Evolutionary conservation across 352 stramenopile genomes (phyloP).

Genomic region (Thraustotheca clavata): DNA sequence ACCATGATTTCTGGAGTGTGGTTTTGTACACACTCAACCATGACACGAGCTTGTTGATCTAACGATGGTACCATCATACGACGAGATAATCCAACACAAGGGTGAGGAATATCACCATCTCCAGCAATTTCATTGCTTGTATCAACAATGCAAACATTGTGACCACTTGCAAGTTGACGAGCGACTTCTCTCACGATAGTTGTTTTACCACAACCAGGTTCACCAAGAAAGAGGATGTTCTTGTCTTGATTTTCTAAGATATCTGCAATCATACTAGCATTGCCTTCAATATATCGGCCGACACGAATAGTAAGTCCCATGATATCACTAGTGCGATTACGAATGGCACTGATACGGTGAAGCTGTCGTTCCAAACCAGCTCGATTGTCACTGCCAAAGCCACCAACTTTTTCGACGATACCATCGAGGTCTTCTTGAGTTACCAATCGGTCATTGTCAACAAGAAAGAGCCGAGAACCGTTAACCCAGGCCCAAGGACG

Average conservation of each 20-base stretch:
- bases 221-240: conserved; percentile 54
- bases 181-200: conserved; percentile 78
- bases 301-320: conserved; percentile 68
- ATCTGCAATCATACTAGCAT: conserved; percentile 52
- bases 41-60: conserved; percentile 10
- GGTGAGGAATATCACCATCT: conserved; percentile 65
- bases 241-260: conserved; percentile 40
- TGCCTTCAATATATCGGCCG: conserved; percentile 52
- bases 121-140: conserved; percentile 85
- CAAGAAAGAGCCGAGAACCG: conserved; percentile 26
- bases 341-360: conserved; percentile 72
- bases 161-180: conserved; percentile 41
- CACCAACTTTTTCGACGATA: conserved; percentile 36
- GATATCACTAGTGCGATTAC: conserved; percentile 40
- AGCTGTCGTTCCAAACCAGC: conserved; percentile 57
- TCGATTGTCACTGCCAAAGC: conserved; percentile 74
- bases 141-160: conserved; percentile 84
- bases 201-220: conserved; percentile 66
- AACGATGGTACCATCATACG: conserved; percentile 27
- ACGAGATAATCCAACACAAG: conserved; percentile 28
- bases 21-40: conserved; percentile 27
- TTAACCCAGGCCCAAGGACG: conserved; percentile 29
- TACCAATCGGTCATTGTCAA: conserved; percentile 26
- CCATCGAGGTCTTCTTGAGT: conserved; percentile 41
- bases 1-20: conserved; percentile 66